These are phyloP conservation scores for Euphorbia schlechtendalii DNA, from an alignment of 441 rosid species.

Conservation along the genomic window DNA sequence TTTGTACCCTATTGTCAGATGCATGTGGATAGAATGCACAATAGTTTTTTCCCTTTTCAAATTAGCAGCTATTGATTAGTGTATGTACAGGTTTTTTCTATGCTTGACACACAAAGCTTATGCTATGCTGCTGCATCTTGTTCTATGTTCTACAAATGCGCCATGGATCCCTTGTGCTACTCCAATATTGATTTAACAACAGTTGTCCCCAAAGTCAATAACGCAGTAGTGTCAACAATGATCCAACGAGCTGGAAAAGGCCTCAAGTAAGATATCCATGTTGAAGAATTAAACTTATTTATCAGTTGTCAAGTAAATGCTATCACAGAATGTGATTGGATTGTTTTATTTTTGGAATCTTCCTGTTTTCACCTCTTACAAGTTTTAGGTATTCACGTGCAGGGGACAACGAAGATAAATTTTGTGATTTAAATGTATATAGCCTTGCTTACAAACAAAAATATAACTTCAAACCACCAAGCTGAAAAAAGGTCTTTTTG, in stretches of 20 bases:
- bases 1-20: neutral
- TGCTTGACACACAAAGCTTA: slow-evolving; percentile 74
- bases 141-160: slow-evolving; percentile 71
- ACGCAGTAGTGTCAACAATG: slow-evolving; percentile 66
- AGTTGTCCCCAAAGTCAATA: slow-evolving; percentile 52
- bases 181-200: slow-evolving; percentile 61
- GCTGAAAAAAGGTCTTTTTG: neutral
- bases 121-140: slow-evolving; percentile 70
- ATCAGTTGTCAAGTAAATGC: neutral
- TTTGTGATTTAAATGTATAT: too few relatives aligned
- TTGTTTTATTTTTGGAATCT: neutral
- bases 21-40: neutral
- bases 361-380: neutral
- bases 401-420: too few relatives aligned
- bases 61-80: neutral
- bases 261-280: slow-evolving; percentile 42
- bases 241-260: slow-evolving; percentile 78
- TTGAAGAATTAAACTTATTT: neutral
- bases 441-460: neutral
- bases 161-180: slow-evolving; percentile 73
- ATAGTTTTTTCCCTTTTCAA: neutral
- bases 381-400: neutral
- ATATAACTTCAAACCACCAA: neutral
- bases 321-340: neutral
- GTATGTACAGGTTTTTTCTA: slow-evolving; percentile 53